Percentiles rank a stretch among this genome's conserved stretches.
Evolutionary conservation across 371 early-diverging fungal genomes (phyloP).

Genomic region (Lichtheimia hyalospora): DNA sequence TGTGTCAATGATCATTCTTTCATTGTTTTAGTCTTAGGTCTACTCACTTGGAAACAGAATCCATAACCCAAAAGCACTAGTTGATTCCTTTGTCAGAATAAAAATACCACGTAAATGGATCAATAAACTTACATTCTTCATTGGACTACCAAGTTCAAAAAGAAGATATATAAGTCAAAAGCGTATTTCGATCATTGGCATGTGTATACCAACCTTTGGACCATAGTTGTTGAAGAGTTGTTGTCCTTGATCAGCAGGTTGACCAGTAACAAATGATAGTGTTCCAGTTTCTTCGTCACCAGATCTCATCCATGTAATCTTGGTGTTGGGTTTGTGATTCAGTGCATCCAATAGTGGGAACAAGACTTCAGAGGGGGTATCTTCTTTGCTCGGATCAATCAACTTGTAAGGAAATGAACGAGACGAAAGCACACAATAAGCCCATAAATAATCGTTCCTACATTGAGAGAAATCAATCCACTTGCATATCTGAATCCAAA

Average conservation of each 20-base stretch:
- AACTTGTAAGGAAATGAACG: slow-evolving; percentile 61
- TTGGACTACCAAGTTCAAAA: slow-evolving; percentile 49
- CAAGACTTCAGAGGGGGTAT: slow-evolving; percentile 38
- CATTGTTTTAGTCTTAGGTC: neutral
- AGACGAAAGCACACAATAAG: slow-evolving; percentile 54
- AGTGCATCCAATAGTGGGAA: slow-evolving; percentile 59
- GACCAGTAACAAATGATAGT: slow-evolving; percentile 38
- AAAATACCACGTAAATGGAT: slow-evolving; percentile 12
- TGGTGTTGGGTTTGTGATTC: slow-evolving; percentile 56
- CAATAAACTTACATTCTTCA: slow-evolving; percentile 63
- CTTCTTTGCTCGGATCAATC: slow-evolving; percentile 30
- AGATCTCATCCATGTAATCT: slow-evolving; percentile 49
- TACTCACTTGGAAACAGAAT: slow-evolving; percentile 54
- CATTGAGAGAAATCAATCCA: slow-evolving; percentile 8
- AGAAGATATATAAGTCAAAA: neutral
- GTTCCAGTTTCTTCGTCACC: slow-evolving; percentile 28
- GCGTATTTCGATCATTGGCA: neutral
- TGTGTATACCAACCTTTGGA: slow-evolving; percentile 47
- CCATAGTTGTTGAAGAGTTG: slow-evolving; percentile 71
- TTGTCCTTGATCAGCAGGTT: slow-evolving; percentile 32
- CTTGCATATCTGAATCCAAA: neutral
- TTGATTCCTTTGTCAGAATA: neutral
- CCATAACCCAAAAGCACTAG: slow-evolving; percentile 61
- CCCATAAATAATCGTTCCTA: slow-evolving; percentile 64
- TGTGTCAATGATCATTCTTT: neutral